These are phyloP conservation scores for Bipolaris victoriae DNA, from an alignment of 2,329 filamentous ascomycete genomes.

Conservation along the genomic window DNA sequence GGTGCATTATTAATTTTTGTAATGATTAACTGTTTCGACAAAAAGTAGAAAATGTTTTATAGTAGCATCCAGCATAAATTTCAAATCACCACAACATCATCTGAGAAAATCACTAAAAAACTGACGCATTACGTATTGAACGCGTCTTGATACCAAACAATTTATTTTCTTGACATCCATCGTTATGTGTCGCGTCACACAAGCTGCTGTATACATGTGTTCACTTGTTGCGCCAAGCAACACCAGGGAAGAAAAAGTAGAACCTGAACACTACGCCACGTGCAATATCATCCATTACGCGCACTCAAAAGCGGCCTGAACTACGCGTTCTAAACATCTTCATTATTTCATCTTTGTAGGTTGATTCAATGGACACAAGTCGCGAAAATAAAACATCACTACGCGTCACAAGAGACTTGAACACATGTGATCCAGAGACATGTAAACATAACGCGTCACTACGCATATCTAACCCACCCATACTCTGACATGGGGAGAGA, in stretches of 20 bases:
- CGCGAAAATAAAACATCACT: neutral
- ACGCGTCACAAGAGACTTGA: neutral
- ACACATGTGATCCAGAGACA: too few species aligned
- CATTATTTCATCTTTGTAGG: too few species aligned
- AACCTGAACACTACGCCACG: neutral
- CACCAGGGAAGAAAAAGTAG: neutral
- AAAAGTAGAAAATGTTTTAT: neutral
- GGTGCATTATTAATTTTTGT: neutral
- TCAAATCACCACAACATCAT: too few species aligned
- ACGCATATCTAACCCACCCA: neutral
- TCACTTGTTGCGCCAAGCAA: neutral
- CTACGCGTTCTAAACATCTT: too few species aligned
- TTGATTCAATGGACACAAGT: neutral
- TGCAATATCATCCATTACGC: neutral
- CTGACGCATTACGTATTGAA: too few species aligned
- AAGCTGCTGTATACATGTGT: neutral
- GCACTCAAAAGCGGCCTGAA: neutral
- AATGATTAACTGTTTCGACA: neutral
- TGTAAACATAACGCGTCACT: neutral
- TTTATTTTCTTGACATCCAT: too few species aligned
- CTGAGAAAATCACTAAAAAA: too few species aligned
- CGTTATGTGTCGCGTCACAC: too few species aligned
- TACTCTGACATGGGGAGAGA: neutral
- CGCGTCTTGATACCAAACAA: too few species aligned
- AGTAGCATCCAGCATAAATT: neutral